Evolutionary conservation across 768 basidiomycete species (phyloP).

Genomic region (Leccinum disarticulatum): DNA sequence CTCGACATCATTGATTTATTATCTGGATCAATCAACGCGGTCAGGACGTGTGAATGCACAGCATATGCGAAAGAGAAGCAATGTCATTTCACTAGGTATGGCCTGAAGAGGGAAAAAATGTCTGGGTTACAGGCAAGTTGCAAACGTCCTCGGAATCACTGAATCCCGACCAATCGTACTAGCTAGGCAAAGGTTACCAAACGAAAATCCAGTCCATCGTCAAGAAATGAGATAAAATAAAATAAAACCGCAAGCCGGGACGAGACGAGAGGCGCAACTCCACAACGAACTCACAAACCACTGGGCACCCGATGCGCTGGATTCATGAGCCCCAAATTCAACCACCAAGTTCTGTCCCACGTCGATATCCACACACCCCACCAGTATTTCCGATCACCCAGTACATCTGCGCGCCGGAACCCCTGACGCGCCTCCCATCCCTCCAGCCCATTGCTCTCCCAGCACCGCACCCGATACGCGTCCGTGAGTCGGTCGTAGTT

Average conservation of each 20-base stretch:
- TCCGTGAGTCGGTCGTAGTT: constrained; percentile 14
- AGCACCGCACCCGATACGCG: constrained; percentile 37
- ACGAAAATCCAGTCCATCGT: background rate
- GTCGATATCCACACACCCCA: constrained; percentile 39
- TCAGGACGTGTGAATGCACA: background rate
- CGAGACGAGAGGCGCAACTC: too few species aligned
- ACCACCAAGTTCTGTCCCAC: constrained; percentile 40
- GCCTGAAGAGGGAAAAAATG: background rate
- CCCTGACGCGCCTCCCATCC: constrained; percentile 33
- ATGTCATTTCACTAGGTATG: background rate
- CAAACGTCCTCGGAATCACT: background rate
- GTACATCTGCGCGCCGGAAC: constrained; percentile 47
- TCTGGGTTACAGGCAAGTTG: background rate
- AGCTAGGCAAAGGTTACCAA: background rate
- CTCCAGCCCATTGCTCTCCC: constrained; percentile 39
- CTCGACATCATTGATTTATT: too few species aligned
- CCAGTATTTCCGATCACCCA: constrained; percentile 47
- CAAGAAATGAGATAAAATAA: background rate
- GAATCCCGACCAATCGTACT: background rate
- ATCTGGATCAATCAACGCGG: too few species aligned
- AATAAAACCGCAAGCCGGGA: background rate
- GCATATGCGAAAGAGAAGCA: background rate
- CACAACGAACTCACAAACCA: background rate
- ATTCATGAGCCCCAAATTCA: constrained; percentile 45
- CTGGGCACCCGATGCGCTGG: constrained; percentile 12